Evolutionary conservation across 2,329 filamentous ascomycete species (phyloP).

Genomic region (Colletotrichum eleusines): DNA sequence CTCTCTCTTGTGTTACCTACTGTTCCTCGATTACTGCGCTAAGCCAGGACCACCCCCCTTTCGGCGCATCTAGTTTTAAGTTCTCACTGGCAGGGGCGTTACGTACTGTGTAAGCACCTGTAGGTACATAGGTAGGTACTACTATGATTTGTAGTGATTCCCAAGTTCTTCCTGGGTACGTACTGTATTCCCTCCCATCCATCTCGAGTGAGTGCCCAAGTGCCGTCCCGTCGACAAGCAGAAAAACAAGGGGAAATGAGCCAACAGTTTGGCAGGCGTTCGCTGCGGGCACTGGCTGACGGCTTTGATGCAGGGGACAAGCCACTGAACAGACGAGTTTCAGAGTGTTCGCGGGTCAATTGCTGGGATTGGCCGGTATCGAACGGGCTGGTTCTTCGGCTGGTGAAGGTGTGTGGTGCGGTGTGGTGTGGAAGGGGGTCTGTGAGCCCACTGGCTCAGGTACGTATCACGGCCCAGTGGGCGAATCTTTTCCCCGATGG

Average conservation of each 20-base stretch:
- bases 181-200: background rate
- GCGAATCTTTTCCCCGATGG: slow-evolving; percentile 23
- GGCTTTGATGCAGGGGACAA: slow-evolving; percentile 41
- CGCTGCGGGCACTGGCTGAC: slow-evolving; percentile 24
- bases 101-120: too few species aligned
- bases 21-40: slow-evolving; percentile 1
- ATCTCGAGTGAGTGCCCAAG: too few species aligned
- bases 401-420: slow-evolving; percentile 3
- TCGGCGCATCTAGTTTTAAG: background rate
- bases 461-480: slow-evolving; percentile 33
- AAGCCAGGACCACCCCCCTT: slow-evolving; percentile 5
- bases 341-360: slow-evolving; percentile 33
- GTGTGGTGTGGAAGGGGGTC: slow-evolving; percentile 18
- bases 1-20: background rate
- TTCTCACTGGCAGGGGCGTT: background rate
- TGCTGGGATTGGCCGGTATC: slow-evolving; percentile 36
- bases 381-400: slow-evolving; percentile 30
- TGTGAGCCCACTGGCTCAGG: slow-evolving; percentile 5
- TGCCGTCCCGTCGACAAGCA: background rate
- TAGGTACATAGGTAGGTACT: too few species aligned
- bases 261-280: slow-evolving; percentile 34
- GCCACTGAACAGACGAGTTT: slow-evolving; percentile 39
- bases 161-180: too few species aligned
- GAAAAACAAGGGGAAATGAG: slow-evolving; percentile 1
- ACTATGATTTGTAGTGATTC: too few species aligned